Percentiles rank a stretch among this genome's conserved stretches.
Evolutionary conservation across 148 eudicot genomes (phyloP).

Genomic region (Persicaria tinctoria): DNA sequence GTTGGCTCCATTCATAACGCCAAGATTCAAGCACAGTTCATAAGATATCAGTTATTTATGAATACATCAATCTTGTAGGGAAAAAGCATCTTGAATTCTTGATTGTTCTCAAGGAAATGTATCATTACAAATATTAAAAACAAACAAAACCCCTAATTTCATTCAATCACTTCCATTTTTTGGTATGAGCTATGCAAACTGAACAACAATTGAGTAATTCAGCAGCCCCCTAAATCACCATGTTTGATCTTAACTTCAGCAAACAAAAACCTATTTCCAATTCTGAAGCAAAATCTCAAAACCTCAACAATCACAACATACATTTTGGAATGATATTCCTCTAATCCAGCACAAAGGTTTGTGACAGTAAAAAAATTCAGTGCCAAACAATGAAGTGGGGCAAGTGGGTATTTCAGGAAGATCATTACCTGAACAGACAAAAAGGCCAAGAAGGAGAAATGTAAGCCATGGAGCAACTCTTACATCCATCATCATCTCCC

Average conservation of each 20-base stretch:
- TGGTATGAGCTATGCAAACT: background rate
- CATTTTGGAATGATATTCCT: background rate
- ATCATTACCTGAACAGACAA: conserved; percentile 46
- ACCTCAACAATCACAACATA: background rate
- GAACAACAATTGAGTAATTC: background rate
- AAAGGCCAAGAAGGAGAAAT: conserved; percentile 27
- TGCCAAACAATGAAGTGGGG: conserved; percentile 6
- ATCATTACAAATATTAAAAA: background rate
- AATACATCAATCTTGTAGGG: background rate
- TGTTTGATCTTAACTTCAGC: background rate
- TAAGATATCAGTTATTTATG: background rate
- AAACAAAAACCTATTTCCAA: background rate
- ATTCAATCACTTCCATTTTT: background rate
- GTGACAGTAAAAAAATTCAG: background rate
- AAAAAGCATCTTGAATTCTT: conserved; percentile 1
- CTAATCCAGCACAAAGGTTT: background rate
- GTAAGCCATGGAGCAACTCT: conserved; percentile 22
- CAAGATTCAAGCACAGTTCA: background rate
- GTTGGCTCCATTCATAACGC: too few relatives aligned
- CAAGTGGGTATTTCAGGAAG: background rate
- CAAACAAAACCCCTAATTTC: background rate
- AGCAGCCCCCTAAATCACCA: background rate
- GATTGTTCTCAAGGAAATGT: conserved; percentile 1
- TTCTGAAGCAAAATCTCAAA: background rate
- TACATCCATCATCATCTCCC: conserved; percentile 22